Evolutionary conservation across 2,329 filamentous ascomycete genomes (phyloP).

Genomic region (Beauveria australis): DNA sequence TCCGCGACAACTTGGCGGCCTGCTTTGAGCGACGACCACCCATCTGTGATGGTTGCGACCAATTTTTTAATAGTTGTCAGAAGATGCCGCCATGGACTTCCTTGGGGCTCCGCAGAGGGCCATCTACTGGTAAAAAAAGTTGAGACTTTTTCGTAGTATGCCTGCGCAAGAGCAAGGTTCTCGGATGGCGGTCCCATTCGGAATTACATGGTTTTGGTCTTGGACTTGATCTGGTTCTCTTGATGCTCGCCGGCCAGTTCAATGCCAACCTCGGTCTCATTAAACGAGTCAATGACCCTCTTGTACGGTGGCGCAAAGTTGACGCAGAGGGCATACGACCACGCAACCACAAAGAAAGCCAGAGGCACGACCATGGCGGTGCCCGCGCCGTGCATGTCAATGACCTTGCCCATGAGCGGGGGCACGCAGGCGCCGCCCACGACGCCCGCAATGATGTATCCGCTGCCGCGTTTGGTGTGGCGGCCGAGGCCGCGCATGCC

Average conservation of each 20-base stretch:
- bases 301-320: conserved; percentile 61
- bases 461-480: conserved; percentile 69
- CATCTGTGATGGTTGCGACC: no score
- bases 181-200: not conserved
- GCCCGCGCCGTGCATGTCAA: conserved; percentile 53
- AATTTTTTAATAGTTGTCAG: no score
- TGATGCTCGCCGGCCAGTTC: conserved; percentile 17
- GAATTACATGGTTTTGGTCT: not conserved
- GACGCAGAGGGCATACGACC: conserved; percentile 49
- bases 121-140: no score
- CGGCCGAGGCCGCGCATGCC: conserved; percentile 68
- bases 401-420: conserved; percentile 59
- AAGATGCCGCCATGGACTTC: no score
- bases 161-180: not conserved
- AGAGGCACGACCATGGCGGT: conserved; percentile 60
- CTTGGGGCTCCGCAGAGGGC: no score
- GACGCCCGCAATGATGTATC: conserved; percentile 61
- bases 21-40: no score
- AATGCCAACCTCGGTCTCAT: conserved; percentile 36
- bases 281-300: conserved; percentile 52
- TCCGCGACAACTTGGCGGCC: no score
- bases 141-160: no score
- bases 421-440: conserved; percentile 67
- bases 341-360: conserved; percentile 47
- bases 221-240: conserved; percentile 2